These are phyloP conservation scores for Cerioporus squamosus DNA, from an alignment of 1,284 basidiomycete genomes.

Conservation along the genomic window DNA sequence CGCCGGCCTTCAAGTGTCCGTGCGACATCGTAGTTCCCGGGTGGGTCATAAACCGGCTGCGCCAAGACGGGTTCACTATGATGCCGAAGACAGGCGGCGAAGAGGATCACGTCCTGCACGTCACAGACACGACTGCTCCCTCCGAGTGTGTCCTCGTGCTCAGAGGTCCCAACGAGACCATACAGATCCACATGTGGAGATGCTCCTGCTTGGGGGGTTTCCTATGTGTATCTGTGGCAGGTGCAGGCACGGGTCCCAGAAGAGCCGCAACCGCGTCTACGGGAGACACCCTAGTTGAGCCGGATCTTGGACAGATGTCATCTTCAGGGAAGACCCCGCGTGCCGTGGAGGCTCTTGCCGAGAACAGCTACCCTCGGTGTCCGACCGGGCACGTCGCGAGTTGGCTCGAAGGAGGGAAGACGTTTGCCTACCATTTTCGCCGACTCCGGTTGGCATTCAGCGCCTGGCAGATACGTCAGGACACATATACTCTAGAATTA, in stretches of 20 bases:
- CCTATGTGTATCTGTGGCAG: conserved; percentile 11
- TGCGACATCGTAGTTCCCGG: conserved; percentile 18
- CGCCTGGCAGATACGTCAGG: conserved; percentile 14
- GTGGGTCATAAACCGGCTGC: conserved; percentile 3
- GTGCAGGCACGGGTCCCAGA: not conserved
- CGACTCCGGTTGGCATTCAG: conserved; percentile 11
- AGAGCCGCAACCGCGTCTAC: not conserved
- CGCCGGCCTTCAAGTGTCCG: conserved; percentile 13
- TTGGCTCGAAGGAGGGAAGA: conserved; percentile 17
- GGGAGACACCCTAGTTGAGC: not conserved
- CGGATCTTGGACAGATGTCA: not conserved
- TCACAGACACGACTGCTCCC: conserved; percentile 6
- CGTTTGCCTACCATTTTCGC: conserved; percentile 5
- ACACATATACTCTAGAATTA: conserved; percentile 12
- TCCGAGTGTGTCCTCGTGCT: conserved; percentile 6
- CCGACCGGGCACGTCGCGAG: conserved; percentile 16
- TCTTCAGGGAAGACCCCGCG: not conserved
- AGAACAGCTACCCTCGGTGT: conserved; percentile 3
- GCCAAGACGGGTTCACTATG: conserved; percentile 2
- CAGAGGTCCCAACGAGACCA: conserved; percentile 3
- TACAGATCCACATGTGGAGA: conserved; percentile 14
- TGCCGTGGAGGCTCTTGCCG: not conserved
- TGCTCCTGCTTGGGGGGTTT: conserved; percentile 17
- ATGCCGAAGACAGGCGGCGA: not conserved
- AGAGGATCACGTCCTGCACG: not conserved